Evolutionary conservation across 1,139 yeast genomes (phyloP), one percentile per base, ranked within the genome.

Genomic region (Zygosaccharomyces sapae): DNA sequence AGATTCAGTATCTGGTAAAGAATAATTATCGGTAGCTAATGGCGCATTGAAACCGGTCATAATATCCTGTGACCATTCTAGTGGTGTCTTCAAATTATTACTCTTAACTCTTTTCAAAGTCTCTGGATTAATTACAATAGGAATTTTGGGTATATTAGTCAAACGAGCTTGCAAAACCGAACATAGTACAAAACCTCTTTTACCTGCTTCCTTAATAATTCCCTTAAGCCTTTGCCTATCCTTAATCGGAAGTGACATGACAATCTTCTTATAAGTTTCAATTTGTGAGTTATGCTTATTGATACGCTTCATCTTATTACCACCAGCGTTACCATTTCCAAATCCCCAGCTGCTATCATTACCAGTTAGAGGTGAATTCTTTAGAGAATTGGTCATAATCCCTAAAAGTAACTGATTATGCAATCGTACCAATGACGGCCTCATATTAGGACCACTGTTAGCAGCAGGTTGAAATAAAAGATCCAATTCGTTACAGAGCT

Each of bases 31-130:
- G 0, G 88, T 74, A 1, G 94, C 77, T 34, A 92, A 72, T 3
- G 95, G 95, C 2, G 94, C 80, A 57, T 87, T 88, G 47, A 88
- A 79, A n/a, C 95, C 95, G 61, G 84, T 90, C 44, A 85, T 78
- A 22, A 92, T 89, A 63, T 94, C 98, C 65, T 89, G 96, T 25
- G 94, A 89, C 95, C 96, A 89, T 57, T 84, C 84, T 20, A 46
- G 81, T 77, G 56, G 89, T 71, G 66, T 81, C 77, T 59, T 81
- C 73, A 63, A 41, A 45, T 63, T 63, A 42, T 63, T 62, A 27
- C 56, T 53, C 37, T 62, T 62, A 5, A 65, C 80, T 51, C 77
- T 74, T 53, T 79, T 83, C 53, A 80, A 78, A 35, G 68, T 61
- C 33, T 65, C 68, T 22, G 60, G 65, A 41, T 65, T 63, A 19